A percentile compares a stretch with the other conserved stretches of the same genome.
Conservation (phyloP, 768 basidiomycete species). For the Boletus insuetus region DNA sequence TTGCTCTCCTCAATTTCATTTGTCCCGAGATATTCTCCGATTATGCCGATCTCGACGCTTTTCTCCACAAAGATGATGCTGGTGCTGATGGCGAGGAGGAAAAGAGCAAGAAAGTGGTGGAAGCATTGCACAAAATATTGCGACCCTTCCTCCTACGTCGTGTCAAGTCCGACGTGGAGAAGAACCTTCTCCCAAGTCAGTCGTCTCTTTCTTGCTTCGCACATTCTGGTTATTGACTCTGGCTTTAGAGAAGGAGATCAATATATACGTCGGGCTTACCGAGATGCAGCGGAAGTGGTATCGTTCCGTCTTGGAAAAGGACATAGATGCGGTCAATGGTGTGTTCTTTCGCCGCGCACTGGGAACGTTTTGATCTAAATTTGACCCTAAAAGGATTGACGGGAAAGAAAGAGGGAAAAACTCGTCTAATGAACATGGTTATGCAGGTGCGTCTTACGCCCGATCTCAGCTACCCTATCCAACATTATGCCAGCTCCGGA, state of each 20-base stretch:
- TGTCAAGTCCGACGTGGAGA: conserved; percentile 97
- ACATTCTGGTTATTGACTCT: background rate
- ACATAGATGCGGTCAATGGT: conserved; percentile 98
- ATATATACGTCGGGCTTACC: conserved; percentile 94
- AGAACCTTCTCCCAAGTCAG: conserved; percentile 87
- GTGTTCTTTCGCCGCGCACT: conserved; percentile 14
- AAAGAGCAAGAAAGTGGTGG: conserved; percentile 89
- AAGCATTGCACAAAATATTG: conserved; percentile 95
- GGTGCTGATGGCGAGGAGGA: conserved; percentile 70
- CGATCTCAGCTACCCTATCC: background rate
- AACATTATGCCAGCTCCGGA: conserved; percentile 48
- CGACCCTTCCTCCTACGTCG: conserved; percentile 91
- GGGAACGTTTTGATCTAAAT: background rate
- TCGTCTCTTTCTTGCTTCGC: background rate
- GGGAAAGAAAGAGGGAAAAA: conserved; percentile 99
- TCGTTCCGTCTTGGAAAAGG: conserved; percentile 91
- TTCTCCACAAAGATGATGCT: conserved; percentile 85
- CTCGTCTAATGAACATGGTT: conserved; percentile 96
- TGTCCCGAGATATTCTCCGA: conserved; percentile 95
- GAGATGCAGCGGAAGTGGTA: conserved; percentile 99
- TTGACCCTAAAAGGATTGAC: conserved; percentile 58
- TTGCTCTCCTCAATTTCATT: conserved; percentile 90
- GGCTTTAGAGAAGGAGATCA: conserved; percentile 89
- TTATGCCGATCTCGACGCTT: conserved; percentile 88
- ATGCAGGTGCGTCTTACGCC: conserved; percentile 72